Evolutionary conservation across 108 stramenopile species (phyloP).

Genomic region (Nannochloropsis oceanica): DNA sequence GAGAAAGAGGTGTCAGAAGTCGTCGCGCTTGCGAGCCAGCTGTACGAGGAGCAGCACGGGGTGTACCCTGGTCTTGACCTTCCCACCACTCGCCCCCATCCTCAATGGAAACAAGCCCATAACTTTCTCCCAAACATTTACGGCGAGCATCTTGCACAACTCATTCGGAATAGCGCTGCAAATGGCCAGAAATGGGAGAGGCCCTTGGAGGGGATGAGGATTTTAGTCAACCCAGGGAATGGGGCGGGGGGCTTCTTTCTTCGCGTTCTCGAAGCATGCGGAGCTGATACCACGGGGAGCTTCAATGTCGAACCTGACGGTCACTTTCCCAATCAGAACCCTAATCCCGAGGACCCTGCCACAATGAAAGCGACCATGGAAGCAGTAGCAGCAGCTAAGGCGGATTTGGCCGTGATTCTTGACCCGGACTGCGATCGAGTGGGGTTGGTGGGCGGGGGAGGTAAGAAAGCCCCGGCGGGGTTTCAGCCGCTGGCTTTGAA

Average conservation of each 20-base stretch:
- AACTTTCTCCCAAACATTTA: background rate
- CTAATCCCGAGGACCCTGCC: constrained; percentile 34
- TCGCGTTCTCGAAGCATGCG: constrained; percentile 1
- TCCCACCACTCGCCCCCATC: background rate
- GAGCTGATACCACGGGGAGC: constrained; percentile 29
- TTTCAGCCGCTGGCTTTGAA: constrained; percentile 7
- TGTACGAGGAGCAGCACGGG: background rate
- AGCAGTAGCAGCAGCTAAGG: constrained; percentile 17
- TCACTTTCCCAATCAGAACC: constrained; percentile 27
- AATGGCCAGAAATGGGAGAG: background rate
- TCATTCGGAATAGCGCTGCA: constrained; percentile 7
- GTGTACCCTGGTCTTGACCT: background rate
- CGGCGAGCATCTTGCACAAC: constrained; percentile 15
- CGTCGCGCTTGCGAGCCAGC: background rate
- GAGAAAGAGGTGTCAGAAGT: background rate
- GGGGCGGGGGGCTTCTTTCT: constrained; percentile 34
- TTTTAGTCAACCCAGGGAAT: constrained; percentile 38
- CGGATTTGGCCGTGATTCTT: constrained; percentile 32
- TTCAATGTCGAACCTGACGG: constrained; percentile 29
- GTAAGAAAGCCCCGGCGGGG: background rate
- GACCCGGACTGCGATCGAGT: constrained; percentile 34
- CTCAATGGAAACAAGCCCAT: background rate
- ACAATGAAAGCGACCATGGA: constrained; percentile 25
- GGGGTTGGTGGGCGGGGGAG: background rate
- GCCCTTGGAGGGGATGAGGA: constrained; percentile 18